These are phyloP conservation scores for Globisporangium apiculatum DNA, from an alignment of 352 stramenopile species.

Conservation along the genomic window DNA sequence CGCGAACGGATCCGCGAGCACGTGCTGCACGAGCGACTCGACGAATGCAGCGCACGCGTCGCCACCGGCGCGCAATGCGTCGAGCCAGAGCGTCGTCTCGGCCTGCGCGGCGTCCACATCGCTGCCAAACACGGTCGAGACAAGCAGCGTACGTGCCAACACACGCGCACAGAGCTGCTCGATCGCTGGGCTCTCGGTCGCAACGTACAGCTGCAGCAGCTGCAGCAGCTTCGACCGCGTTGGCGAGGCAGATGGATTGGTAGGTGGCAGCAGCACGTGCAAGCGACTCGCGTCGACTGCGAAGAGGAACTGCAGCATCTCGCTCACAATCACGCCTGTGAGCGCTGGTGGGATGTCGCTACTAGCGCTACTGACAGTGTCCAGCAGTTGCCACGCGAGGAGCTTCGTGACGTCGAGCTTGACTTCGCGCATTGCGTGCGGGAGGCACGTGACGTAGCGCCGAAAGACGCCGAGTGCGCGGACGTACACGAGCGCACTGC, in stretches of 20 bases:
- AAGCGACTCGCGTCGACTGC: conserved; percentile 50
- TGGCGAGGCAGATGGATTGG: background rate
- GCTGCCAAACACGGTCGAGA: conserved; percentile 51
- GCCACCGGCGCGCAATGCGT: conserved; percentile 38
- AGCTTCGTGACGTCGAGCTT: conserved; percentile 85
- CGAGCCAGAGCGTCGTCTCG: conserved; percentile 62
- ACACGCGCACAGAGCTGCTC: conserved; percentile 36
- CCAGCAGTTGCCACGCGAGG: conserved; percentile 48
- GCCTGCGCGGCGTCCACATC: conserved; percentile 16
- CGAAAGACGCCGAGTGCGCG: conserved; percentile 68
- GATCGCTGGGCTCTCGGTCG: conserved; percentile 25
- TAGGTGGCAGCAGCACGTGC: conserved; percentile 37
- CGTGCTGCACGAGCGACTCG: conserved; percentile 33
- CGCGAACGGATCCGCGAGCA: conserved; percentile 39
- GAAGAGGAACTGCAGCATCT: conserved; percentile 66
- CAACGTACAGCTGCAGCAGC: conserved; percentile 53
- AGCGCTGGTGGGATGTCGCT: conserved; percentile 15
- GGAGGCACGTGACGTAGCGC: conserved; percentile 68
- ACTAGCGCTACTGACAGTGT: conserved; percentile 6
- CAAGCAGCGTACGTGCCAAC: conserved; percentile 43
- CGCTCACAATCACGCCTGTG: conserved; percentile 49
- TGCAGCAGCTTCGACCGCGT: conserved; percentile 52
- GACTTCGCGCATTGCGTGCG: conserved; percentile 65
- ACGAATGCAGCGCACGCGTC: conserved; percentile 32
- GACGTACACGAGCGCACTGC: conserved; percentile 54